A percentile compares a stretch with the other conserved stretches of the same genome.
These are phyloP conservation scores for Ophiostoma sp. DNA, from an alignment of 2,329 filamentous ascomycete species.

Conservation along the genomic window DNA sequence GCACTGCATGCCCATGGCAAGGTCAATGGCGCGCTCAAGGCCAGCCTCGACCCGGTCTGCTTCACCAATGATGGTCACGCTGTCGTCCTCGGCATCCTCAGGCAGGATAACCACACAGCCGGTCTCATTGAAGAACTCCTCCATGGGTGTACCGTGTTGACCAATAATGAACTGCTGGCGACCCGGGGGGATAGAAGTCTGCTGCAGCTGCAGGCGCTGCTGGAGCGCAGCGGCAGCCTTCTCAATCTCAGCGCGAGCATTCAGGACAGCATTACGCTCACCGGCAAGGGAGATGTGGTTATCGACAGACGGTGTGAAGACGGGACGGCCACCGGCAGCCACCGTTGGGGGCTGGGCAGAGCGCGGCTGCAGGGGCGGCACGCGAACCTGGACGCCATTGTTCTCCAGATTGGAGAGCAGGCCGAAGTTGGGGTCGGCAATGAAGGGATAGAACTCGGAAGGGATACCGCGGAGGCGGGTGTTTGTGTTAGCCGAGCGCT, in stretches of 20 bases:
- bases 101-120: conserved; percentile 87
- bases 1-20: conserved; percentile 84
- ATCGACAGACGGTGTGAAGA: conserved; percentile 69
- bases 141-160: conserved; percentile 72
- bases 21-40: conserved; percentile 80
- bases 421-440: conserved; percentile 75
- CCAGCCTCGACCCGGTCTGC: conserved; percentile 70
- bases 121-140: conserved; percentile 87
- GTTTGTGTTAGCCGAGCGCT: conserved; percentile 79
- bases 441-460: conserved; percentile 92
- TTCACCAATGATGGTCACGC: conserved; percentile 81
- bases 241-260: conserved; percentile 78
- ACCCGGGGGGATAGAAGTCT: conserved; percentile 79
- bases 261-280: conserved; percentile 78
- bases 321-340: conserved; percentile 61
- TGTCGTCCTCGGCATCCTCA: conserved; percentile 73
- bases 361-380: conserved; percentile 80
- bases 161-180: conserved; percentile 95
- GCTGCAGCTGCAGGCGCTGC: conserved; percentile 72
- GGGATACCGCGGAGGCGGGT: conserved; percentile 81
- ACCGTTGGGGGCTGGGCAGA: conserved; percentile 66
- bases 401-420: conserved; percentile 68
- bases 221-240: conserved; percentile 73
- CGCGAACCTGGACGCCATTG: conserved; percentile 75
- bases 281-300: conserved; percentile 83